A percentile compares a stretch with the other conserved stretches of the same genome.
phyloP scores from a whole-genome alignment of 345 rosid species.

The Eutrema yunnanense region DNA sequence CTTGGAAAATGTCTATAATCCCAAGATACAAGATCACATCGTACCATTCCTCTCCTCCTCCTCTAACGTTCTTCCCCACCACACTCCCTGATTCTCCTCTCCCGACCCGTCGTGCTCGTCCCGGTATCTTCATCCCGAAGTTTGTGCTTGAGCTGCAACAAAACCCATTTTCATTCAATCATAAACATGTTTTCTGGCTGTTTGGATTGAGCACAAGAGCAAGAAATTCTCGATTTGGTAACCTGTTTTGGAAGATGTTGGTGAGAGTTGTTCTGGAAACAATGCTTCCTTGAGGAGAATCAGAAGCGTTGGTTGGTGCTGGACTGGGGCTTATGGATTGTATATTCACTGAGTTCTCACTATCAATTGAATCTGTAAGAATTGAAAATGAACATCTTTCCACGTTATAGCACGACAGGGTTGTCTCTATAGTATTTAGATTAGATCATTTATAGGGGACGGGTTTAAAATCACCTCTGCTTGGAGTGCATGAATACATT shows the following conservation, averaged over 20 bases:
- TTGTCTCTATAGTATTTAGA: background rate
- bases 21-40: constrained; percentile 41
- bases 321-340: constrained; percentile 19
- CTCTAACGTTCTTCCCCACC: constrained; percentile 2
- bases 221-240: background rate
- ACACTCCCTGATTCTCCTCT: constrained; percentile 15
- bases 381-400: background rate
- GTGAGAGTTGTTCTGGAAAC: background rate
- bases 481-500: constrained; percentile 32
- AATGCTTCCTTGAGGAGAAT: constrained; percentile 23
- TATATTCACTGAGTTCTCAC: constrained; percentile 19
- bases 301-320: constrained; percentile 13
- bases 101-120: constrained; percentile 34
- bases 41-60: constrained; percentile 24
- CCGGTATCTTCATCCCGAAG: constrained; percentile 40
- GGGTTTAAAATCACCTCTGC: constrained; percentile 18
- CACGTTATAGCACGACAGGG: background rate
- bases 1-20: constrained; percentile 42
- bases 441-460: background rate
- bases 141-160: constrained; percentile 31
- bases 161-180: background rate
- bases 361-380: constrained; percentile 24
- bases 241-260: constrained; percentile 33
- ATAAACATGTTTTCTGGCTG: background rate
- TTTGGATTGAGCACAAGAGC: background rate